Percentiles rank a stretch among this genome's conserved stretches.
phyloP scores from a whole-genome alignment of 805 yeast genomes.

The Candida khao-thaluensis region DNA sequence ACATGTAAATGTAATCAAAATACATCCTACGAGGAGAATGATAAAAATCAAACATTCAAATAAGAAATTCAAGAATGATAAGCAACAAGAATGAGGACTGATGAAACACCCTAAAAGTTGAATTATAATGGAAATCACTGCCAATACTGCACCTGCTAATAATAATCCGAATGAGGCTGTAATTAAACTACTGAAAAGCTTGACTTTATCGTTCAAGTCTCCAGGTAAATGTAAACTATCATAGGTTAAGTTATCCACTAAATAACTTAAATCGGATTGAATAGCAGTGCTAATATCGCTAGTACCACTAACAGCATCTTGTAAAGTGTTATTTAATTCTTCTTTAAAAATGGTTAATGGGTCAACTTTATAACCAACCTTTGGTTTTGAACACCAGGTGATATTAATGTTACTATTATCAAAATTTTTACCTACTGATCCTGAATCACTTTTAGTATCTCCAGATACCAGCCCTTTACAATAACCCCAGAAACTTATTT shows the following conservation, averaged over 20 bases:
- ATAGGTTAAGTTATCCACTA: slow-evolving; percentile 23
- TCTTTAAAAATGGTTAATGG: slow-evolving; percentile 40
- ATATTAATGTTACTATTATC: slow-evolving; percentile 34
- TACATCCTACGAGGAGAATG: slow-evolving; percentile 48
- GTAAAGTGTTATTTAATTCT: slow-evolving; percentile 31
- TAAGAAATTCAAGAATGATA: slow-evolving; percentile 44
- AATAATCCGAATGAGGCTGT: slow-evolving; percentile 54
- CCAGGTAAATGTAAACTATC: slow-evolving; percentile 52
- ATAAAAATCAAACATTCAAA: slow-evolving; percentile 47
- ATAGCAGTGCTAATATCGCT: slow-evolving; percentile 24
- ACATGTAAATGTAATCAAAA: slow-evolving; percentile 63
- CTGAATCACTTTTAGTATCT: slow-evolving; percentile 7
- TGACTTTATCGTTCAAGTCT: slow-evolving; percentile 46
- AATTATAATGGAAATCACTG: slow-evolving; percentile 49
- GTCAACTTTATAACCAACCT: slow-evolving; percentile 56
- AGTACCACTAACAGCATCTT: slow-evolving; percentile 23
- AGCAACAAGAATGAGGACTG: slow-evolving; percentile 45
- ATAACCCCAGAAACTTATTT: slow-evolving; percentile 44
- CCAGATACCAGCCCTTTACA: slow-evolving; percentile 30
- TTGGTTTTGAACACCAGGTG: slow-evolving; percentile 54
- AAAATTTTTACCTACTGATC: slow-evolving; percentile 18
- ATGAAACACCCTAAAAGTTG: slow-evolving; percentile 43
- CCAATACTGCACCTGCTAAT: slow-evolving; percentile 29
- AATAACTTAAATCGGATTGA: slow-evolving; percentile 21
- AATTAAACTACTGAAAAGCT: slow-evolving; percentile 46